These are phyloP conservation scores for Dryadomyces quercivorus DNA, from an alignment of 2,329 filamentous ascomycete genomes.

Conservation along the genomic window DNA sequence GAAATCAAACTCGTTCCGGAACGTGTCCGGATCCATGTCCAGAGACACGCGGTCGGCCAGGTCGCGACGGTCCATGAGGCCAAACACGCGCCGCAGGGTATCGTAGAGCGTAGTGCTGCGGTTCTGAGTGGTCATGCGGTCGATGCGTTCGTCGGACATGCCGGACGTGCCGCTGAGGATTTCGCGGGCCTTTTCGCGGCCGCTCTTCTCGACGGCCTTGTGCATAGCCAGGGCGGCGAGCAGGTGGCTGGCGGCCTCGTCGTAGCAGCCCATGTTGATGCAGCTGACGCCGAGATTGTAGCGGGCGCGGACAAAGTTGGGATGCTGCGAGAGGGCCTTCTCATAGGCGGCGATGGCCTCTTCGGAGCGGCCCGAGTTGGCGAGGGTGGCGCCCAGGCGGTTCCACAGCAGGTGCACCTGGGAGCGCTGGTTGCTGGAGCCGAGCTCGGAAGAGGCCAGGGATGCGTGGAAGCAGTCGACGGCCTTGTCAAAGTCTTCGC, in stretches of 20 bases:
- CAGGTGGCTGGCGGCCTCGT: slow-evolving; percentile 85
- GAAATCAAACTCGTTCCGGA: slow-evolving; percentile 87
- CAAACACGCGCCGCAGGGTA: slow-evolving; percentile 87
- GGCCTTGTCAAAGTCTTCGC: slow-evolving; percentile 95
- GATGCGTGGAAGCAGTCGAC: slow-evolving; percentile 96
- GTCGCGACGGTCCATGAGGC: slow-evolving; percentile 84
- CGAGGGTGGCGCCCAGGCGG: slow-evolving; percentile 85
- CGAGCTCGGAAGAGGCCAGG: slow-evolving; percentile 72
- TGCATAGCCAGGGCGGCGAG: slow-evolving; percentile 91
- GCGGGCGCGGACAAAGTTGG: slow-evolving; percentile 91
- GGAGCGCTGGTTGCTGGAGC: slow-evolving; percentile 69
- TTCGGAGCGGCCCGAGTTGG: slow-evolving; percentile 85
- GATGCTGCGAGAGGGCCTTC: slow-evolving; percentile 75
- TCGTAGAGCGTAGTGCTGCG: slow-evolving; percentile 95
- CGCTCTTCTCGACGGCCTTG: slow-evolving; percentile 79
- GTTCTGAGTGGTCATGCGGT: slow-evolving; percentile 87
- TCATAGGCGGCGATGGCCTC: slow-evolving; percentile 97
- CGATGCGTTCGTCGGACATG: slow-evolving; percentile 57
- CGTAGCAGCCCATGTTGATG: slow-evolving; percentile 94
- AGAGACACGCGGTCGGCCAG: slow-evolving; percentile 76
- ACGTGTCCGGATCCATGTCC: slow-evolving; percentile 82
- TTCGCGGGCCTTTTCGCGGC: slow-evolving; percentile 71
- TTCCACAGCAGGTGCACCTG: slow-evolving; percentile 97
- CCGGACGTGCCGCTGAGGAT: slow-evolving; percentile 51
- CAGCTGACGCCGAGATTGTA: slow-evolving; percentile 96